Base-by-base conservation (phyloP, 2,329 filamentous ascomycete genomes). In the Dactylella cylindrospora region DNA sequence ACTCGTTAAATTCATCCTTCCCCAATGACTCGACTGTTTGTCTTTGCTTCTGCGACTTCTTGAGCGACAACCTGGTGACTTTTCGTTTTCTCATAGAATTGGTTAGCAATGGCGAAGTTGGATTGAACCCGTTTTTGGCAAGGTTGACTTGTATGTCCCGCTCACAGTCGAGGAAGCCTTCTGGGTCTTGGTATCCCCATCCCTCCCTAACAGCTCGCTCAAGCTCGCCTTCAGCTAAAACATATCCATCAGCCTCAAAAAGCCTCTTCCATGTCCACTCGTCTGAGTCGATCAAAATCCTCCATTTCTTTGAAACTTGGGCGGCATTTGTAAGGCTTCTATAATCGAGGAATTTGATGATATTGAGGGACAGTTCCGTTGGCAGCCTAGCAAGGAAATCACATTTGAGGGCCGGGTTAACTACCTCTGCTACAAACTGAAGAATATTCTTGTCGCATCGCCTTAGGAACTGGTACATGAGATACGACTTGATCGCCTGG, bases 121-220 rank as follows among this genome's bases (percentile, higher is more conserved):
- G 65, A 51, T 53, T 66, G 41, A 44, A 59, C 29, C 49, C 22
- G 5, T 33, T 39, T 19, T 50, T 64, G 17, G 52, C 28, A 20
- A 64, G 39, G 12, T 65, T 65, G 35, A 65, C 52, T 12, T 67
- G 88, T 41, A 96, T 74, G 70, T 98, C 90, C 55, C 82, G 80
- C 72, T 98, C 93, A 51, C 80, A 88, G 19, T 86, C 88, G 47
- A 87, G 81, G 3, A 79, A 73, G 0, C 86, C 86, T 51, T 83
- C 80, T 0, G 90, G 88, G 70, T 91, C 88, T 71, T 98, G 93
- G 90, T 93, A 98, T 10, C 90, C 93, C 93, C 93, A 98, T 10
- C 93, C 93, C 75, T 97, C 88, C 33, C 78, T 77, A 51, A 97
- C 90, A 23, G 93, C 90, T 67, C 85, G 84, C 66, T 88, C 84